Evolutionary conservation across 345 rosid genomes (phyloP), one percentile per base, ranked within the genome.

Genomic region (Sapria himalayana): DNA sequence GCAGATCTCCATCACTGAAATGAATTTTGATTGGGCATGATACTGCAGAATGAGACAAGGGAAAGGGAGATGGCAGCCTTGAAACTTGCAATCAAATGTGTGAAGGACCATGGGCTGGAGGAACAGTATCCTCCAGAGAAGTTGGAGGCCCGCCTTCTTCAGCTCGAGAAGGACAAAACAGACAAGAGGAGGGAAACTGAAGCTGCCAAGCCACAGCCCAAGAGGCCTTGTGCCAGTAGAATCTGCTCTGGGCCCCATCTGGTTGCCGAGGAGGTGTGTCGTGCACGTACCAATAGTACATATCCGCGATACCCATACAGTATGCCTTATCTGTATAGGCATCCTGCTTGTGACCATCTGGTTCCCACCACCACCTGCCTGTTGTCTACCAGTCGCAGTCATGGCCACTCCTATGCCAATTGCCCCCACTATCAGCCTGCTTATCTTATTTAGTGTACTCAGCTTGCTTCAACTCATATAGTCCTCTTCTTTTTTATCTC

Each of bases 21-120:
- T n/a, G n/a, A n/a, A n/a, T n/a, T n/a, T n/a, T n/a, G n/a, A n/a
- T n/a, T n/a, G n/a, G n/a, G n/a, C n/a, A n/a, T n/a, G n/a, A n/a
- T n/a, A n/a, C n/a, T n/a, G n/a, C 67, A 84, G 99, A 64, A 61
- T 49, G 96, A 91, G 44, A 78, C 75, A 54, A 74, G 51, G 46
- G 99, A 91, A 37, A 57, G 81, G 25, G 99, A 91, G 73, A 76
- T 77, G 48, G 38, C 74, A 49, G 80, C 89, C 13, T 74, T 84
- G 3, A 91, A 80, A 54, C 68, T 80, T 4, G 84, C 80, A 48
- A 68, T 80, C 36, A 91, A 80, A 61, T 80, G 99, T 72, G 62
- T 91, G n/a, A 95, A 91, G 51, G 99, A 91, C 61, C 93, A 77
- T 50, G 80, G 55, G 62, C 81, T 91, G 14, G 93, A 84, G 70